Percentiles rank a stretch among this genome's conserved stretches.
Conservation (phyloP, 179 eudicot genomes). For the Carnegiea gigantea region DNA sequence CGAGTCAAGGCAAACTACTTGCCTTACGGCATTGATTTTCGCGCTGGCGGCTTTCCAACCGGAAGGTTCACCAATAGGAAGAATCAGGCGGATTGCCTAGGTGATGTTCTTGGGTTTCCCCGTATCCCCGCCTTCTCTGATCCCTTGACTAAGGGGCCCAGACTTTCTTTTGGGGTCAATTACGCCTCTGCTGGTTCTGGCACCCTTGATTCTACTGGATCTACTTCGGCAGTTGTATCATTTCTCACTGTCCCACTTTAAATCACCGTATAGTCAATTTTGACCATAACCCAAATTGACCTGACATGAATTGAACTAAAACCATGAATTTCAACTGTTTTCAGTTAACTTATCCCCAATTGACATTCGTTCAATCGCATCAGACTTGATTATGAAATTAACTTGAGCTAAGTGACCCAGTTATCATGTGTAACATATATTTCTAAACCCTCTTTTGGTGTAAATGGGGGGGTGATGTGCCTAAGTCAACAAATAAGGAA, state of each 20-base stretch:
- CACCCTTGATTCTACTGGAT: conserved; percentile 23
- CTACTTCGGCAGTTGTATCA: conserved; percentile 8
- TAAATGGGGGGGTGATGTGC: conserved; percentile 13
- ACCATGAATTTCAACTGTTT: too few relatives aligned
- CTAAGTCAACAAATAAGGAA: conserved; percentile 19
- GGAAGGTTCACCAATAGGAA: conserved; percentile 26
- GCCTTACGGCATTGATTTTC: conserved; percentile 33
- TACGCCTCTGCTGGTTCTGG: conserved; percentile 29
- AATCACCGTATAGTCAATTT: too few relatives aligned
- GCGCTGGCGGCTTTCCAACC: not conserved
- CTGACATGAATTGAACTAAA: too few relatives aligned
- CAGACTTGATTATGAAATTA: too few relatives aligned
- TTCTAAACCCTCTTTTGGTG: too few relatives aligned
- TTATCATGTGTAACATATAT: too few relatives aligned
- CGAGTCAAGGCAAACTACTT: conserved; percentile 12
- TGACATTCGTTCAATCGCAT: too few relatives aligned
- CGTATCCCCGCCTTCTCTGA: conserved; percentile 10
- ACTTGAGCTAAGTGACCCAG: too few relatives aligned
- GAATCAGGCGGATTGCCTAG: conserved; percentile 23
- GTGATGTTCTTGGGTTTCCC: conserved; percentile 23
- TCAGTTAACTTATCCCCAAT: too few relatives aligned
- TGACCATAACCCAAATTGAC: too few relatives aligned
- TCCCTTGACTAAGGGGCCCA: conserved; percentile 6
- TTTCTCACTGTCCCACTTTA: not conserved
- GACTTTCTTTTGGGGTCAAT: conserved; percentile 23